These are phyloP conservation scores for Penicillium occitanis DNA, from an alignment of 2,329 filamentous ascomycete species.

Conservation along the genomic window DNA sequence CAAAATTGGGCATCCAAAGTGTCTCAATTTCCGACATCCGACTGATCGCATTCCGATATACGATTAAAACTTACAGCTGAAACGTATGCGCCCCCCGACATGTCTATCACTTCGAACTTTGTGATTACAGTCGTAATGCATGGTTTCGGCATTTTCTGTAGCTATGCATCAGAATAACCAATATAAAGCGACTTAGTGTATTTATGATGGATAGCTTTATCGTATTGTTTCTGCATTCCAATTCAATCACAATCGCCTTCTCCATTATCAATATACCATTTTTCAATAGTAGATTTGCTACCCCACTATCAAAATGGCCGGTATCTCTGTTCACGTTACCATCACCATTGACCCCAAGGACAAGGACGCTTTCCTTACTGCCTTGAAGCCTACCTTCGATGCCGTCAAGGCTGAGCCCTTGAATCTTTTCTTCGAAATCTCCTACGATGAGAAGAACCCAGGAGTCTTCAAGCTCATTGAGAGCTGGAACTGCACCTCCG, in stretches of 20 bases:
- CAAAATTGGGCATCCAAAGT: background rate
- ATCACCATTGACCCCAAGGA: background rate
- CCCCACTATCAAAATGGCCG: background rate
- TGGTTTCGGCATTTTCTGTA: background rate
- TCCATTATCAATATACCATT: background rate
- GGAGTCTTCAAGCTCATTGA: background rate
- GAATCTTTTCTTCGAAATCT: background rate
- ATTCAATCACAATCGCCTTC: background rate
- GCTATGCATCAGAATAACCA: background rate
- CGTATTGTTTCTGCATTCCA: background rate
- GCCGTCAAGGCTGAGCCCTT: background rate
- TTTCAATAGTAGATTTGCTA: background rate
- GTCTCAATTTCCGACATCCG: background rate
- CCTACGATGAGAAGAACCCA: background rate
- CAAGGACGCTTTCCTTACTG: background rate
- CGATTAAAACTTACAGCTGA: background rate
- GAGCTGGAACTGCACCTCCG: background rate
- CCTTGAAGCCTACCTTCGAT: background rate
- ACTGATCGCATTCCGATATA: background rate
- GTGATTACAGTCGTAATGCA: background rate
- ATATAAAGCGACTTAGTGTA: background rate
- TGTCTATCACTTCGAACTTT: background rate
- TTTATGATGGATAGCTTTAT: background rate
- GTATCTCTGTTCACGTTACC: background rate
- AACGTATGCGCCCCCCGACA: background rate